These are phyloP conservation scores for Zygosaccharomyces bisporus DNA, from an alignment of 805 yeast species.

Conservation along the genomic window DNA sequence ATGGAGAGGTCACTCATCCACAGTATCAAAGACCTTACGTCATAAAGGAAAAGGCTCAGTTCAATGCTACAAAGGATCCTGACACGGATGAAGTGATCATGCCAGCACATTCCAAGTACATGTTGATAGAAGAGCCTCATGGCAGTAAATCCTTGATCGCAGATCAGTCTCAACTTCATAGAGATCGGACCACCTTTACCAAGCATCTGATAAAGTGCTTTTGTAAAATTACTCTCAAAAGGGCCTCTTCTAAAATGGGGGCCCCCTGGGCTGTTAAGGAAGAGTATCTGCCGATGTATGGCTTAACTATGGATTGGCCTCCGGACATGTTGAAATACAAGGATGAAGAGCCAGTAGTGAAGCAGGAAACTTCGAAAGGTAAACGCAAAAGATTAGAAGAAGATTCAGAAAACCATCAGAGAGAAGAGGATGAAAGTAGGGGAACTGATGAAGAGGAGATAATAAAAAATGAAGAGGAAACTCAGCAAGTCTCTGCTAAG, in stretches of 20 bases:
- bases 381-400: slow-evolving; percentile 16
- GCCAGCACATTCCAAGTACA: slow-evolving; percentile 62
- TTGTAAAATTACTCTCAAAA: slow-evolving; percentile 61
- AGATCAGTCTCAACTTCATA: slow-evolving; percentile 64
- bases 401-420: slow-evolving; percentile 27
- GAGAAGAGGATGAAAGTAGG: slow-evolving; percentile 24
- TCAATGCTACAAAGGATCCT: slow-evolving; percentile 46
- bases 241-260: slow-evolving; percentile 77
- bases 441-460: slow-evolving; percentile 23
- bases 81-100: slow-evolving; percentile 36
- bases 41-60: slow-evolving; percentile 83
- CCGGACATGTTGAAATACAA: slow-evolving; percentile 29
- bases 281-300: slow-evolving; percentile 45
- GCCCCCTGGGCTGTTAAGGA: slow-evolving; percentile 94
- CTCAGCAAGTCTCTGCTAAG: slow-evolving; percentile 14
- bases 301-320: slow-evolving; percentile 36
- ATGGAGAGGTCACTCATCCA: slow-evolving; percentile 12
- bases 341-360: slow-evolving; percentile 25
- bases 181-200: slow-evolving; percentile 85
- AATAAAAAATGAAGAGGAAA: slow-evolving; percentile 16
- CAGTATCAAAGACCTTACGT: slow-evolving; percentile 41
- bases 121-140: slow-evolving; percentile 55
- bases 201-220: slow-evolving; percentile 89
- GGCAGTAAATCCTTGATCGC: slow-evolving; percentile 60
- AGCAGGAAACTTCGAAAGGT: slow-evolving; percentile 10